phyloP scores from a whole-genome alignment of 2,329 filamentous ascomycete genomes.

The Fusarium sp. region DNA sequence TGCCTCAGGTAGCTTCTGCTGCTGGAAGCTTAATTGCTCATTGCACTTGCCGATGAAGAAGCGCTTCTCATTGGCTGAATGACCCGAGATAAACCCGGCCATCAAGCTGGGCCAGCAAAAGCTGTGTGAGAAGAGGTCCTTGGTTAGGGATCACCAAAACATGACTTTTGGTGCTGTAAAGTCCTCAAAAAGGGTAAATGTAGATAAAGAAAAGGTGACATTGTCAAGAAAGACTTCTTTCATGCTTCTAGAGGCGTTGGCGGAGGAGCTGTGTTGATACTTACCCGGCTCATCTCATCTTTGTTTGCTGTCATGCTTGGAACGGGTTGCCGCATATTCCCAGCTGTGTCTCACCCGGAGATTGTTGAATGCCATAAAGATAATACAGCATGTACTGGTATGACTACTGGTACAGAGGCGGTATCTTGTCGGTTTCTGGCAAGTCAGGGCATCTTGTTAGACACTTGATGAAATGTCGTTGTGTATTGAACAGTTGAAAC shows the following conservation, averaged over 20 bases:
- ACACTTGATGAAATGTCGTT: conserved; percentile 35
- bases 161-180: background rate
- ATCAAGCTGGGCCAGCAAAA: conserved; percentile 36
- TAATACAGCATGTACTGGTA: background rate
- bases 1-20: conserved; percentile 32
- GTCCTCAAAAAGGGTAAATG: background rate
- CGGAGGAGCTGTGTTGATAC: conserved; percentile 32
- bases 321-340: conserved; percentile 31
- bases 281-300: conserved; percentile 28
- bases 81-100: conserved; percentile 42
- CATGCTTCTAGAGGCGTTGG: conserved; percentile 20
- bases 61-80: conserved; percentile 19
- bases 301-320: conserved; percentile 29
- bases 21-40: background rate
- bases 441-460: conserved; percentile 17
- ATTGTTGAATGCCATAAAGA: conserved; percentile 3
- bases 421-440: conserved; percentile 24
- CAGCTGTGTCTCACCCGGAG: conserved; percentile 2
- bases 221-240: conserved; percentile 36
- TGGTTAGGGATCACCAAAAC: conserved; percentile 21
- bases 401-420: background rate
- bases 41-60: background rate
- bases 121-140: conserved; percentile 21
- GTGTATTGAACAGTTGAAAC: conserved; percentile 40
- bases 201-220: background rate